Base-by-base conservation (phyloP, 768 basidiomycete species). In the Psilocybe cyanescens region DNA sequence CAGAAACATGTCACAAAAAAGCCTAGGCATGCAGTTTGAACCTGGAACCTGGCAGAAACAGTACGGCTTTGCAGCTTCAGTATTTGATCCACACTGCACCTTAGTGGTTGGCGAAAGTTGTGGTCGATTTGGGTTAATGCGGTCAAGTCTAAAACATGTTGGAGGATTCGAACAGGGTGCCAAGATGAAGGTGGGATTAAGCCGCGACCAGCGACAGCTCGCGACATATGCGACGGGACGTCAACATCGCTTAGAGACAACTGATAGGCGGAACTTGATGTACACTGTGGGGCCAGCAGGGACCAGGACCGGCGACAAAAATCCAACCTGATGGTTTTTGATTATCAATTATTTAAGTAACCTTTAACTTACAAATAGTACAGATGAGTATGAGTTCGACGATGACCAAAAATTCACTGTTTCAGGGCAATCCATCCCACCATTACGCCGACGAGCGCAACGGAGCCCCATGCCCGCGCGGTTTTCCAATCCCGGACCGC, bases 391-490 rank as follows among this genome's bases (percentile, higher is more conserved):
- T 14, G 19, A n/a, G 24, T 24, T 29, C 30, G 8, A 44, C 41
- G 41, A 44, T 12, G n/a, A 39, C 41, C 41, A 41, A 4, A 19
- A 54, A 19, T 19, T 52, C 30, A 60, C 52, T 55, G 56, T 33
- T 55, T 60, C 24, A 55, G 55, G 7, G 56, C 17, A 14, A 69
- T 75, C 73, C 74, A 77, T 1, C 70, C 74, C 3, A 76, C 68
- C 3, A 78, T 67, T 11, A 64, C 47, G 0, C 68, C 75, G 3
- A 78, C 49, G 28, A 74, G 44, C 16, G 55, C 62, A 7, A 77
- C 51, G 14, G 73, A 71, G 3, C 64, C 65, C 77, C 77, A 78
- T 37, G 74, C 64, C 45, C 74, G 67, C 55, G 54, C 31, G 6
- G 63, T 67, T 60, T 61, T 69, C 65, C 60, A 63, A 54, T 58